Evolutionary conservation across 805 yeast species (phyloP).

Genomic region (Candida schatavii): DNA sequence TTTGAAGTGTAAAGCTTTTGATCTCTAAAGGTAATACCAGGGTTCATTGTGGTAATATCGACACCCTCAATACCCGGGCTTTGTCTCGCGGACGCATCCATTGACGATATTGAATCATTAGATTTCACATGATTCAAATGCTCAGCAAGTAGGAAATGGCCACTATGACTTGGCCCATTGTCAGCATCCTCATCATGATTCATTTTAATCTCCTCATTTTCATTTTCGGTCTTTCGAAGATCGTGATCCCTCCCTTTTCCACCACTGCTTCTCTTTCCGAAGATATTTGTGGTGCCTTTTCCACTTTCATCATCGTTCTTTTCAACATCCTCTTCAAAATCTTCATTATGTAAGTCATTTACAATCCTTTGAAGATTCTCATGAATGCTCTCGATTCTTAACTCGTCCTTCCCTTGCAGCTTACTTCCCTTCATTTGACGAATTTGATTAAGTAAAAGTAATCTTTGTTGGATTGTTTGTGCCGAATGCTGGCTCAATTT

Average conservation of each 20-base stretch:
- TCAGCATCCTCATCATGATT: background rate
- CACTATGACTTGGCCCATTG: too few relatives aligned
- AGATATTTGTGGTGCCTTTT: background rate
- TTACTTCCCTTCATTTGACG: slow-evolving; percentile 21
- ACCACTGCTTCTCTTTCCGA: background rate
- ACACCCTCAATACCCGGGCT: slow-evolving; percentile 44
- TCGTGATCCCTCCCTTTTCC: slow-evolving; percentile 15
- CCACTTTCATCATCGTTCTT: slow-evolving; percentile 6
- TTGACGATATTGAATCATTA: slow-evolving; percentile 9
- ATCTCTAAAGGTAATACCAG: slow-evolving; percentile 56
- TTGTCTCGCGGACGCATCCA: slow-evolving; percentile 41
- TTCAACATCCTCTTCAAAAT: slow-evolving; percentile 14
- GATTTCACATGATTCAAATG: background rate
- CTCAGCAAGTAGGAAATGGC: background rate
- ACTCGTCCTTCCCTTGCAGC: slow-evolving; percentile 19
- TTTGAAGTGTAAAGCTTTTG: slow-evolving; percentile 60
- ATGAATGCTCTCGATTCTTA: slow-evolving; percentile 24
- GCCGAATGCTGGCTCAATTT: slow-evolving; percentile 27
- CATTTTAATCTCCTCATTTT: slow-evolving; percentile 1
- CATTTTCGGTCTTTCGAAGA: slow-evolving; percentile 6
- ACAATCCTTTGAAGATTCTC: slow-evolving; percentile 34
- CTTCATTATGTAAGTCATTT: slow-evolving; percentile 24
- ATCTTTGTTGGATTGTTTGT: slow-evolving; percentile 33
- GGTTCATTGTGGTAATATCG: slow-evolving; percentile 49
- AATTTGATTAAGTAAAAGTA: slow-evolving; percentile 31